Evolutionary conservation across 495 filamentous ascomycete genomes (phyloP).

Genomic region (Neurospora sublineolata): DNA sequence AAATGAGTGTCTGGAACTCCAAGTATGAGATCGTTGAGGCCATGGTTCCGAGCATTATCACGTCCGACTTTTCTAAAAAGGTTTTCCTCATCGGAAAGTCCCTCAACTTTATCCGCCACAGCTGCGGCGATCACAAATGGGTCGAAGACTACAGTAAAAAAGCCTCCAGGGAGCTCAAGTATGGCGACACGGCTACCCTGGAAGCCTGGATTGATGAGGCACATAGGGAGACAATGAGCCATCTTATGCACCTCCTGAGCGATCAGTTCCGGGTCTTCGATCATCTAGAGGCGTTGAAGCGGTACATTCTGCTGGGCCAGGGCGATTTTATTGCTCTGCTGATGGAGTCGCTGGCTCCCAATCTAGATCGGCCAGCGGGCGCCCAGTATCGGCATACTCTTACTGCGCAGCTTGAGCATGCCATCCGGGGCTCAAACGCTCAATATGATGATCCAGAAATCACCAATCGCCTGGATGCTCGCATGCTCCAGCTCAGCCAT

Average conservation of each 20-base stretch:
- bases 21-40: conserved; percentile 80
- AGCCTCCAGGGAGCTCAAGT: conserved; percentile 80
- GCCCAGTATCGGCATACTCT: conserved; percentile 90
- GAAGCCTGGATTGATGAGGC: conserved; percentile 92
- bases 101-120: conserved; percentile 93
- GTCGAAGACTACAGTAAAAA: conserved; percentile 93
- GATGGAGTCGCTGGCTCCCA: conserved; percentile 90
- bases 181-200: conserved; percentile 86
- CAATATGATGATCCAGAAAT: conserved; percentile 94
- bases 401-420: conserved; percentile 94
- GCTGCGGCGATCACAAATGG: conserved; percentile 88
- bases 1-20: conserved; percentile 92
- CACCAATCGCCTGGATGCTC: conserved; percentile 80
- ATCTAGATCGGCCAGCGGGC: conserved; percentile 89
- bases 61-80: conserved; percentile 83
- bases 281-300: conserved; percentile 84
- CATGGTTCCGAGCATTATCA: conserved; percentile 89
- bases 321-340: conserved; percentile 96
- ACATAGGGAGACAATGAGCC: conserved; percentile 93
- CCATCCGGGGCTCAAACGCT: conserved; percentile 92
- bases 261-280: conserved; percentile 89
- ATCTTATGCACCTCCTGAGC: conserved; percentile 87
- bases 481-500: conserved; percentile 89
- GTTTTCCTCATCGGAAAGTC: conserved; percentile 96
- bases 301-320: conserved; percentile 86